phyloP scores from a whole-genome alignment of 495 filamentous ascomycete species.

The Hypoxylon subgilvum region DNA sequence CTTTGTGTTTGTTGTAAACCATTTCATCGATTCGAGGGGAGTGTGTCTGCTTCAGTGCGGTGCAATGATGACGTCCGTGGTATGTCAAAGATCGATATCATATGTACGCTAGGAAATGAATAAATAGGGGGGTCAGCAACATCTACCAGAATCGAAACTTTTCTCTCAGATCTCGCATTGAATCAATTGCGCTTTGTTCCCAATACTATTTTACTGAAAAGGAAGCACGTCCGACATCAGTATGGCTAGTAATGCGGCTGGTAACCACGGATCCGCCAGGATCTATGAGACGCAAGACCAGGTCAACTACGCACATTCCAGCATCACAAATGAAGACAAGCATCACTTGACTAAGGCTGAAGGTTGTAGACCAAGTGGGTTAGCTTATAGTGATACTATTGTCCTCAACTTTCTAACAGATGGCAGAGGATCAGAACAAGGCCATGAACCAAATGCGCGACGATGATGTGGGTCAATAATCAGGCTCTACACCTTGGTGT shows the following conservation, averaged over 20 bases:
- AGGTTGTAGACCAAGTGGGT: slow-evolving; percentile 36
- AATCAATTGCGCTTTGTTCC: not conserved
- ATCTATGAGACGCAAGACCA: slow-evolving; percentile 26
- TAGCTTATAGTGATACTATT: not conserved
- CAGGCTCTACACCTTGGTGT: not conserved
- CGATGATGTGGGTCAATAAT: slow-evolving; percentile 27
- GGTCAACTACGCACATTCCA: slow-evolving; percentile 27
- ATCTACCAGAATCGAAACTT: no score
- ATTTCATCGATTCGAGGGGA: slow-evolving; percentile 1
- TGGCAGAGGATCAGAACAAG: slow-evolving; percentile 33
- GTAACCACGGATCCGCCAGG: not conserved
- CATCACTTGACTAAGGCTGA: slow-evolving; percentile 32
- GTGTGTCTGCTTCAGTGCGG: slow-evolving; percentile 1
- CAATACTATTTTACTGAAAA: no score
- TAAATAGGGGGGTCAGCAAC: no score
- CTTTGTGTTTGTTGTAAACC: not conserved
- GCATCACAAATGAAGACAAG: slow-evolving; percentile 23
- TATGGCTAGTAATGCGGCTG: no score
- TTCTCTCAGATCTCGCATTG: not conserved
- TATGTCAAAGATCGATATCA: not conserved
- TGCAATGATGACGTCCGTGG: slow-evolving; percentile 28
- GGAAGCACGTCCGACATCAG: no score
- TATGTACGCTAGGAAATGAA: no score
- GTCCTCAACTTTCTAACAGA: not conserved
- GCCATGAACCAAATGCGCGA: slow-evolving; percentile 37